Conservation (phyloP, 148 eudicot species). For the Amaranthus cruentus region DNA sequence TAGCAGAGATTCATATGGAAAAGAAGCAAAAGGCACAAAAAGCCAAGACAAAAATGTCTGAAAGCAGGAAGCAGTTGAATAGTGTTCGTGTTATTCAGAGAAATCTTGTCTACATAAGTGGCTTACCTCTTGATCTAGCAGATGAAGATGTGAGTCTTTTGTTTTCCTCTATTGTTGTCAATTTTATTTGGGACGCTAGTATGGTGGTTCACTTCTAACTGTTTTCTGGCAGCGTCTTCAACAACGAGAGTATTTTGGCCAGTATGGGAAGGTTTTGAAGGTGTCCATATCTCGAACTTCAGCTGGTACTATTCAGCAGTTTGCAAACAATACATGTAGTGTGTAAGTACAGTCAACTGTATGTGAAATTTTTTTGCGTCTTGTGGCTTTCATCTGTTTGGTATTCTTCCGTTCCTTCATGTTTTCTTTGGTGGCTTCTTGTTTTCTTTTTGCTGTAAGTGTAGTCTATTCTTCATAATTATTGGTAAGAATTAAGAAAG, state of each 20-base stretch:
- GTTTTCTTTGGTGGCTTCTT: background rate
- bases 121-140: constrained; percentile 79
- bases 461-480: background rate
- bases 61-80: constrained; percentile 80
- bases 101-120: constrained; percentile 92
- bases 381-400: background rate
- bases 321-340: constrained; percentile 89
- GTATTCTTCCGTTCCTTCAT: background rate
- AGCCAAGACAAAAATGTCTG: constrained; percentile 59
- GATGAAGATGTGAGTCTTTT: constrained; percentile 75
- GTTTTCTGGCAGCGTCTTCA: constrained; percentile 64
- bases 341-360: constrained; percentile 55
- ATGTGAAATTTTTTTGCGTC: background rate
- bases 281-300: constrained; percentile 95
- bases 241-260: constrained; percentile 73
- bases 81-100: constrained; percentile 89
- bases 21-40: constrained; percentile 66
- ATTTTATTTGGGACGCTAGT: constrained; percentile 3
- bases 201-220: background rate
- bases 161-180: constrained; percentile 3
- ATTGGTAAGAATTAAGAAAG: no score
- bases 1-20: constrained; percentile 67
- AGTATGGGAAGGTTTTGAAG: constrained; percentile 91
- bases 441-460: background rate
- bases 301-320: constrained; percentile 89